Percentiles rank a stretch among this genome's conserved stretches.
Evolutionary conservation across 2,329 filamentous ascomycete genomes (phyloP).

Genomic region (Penicillium sp.): DNA sequence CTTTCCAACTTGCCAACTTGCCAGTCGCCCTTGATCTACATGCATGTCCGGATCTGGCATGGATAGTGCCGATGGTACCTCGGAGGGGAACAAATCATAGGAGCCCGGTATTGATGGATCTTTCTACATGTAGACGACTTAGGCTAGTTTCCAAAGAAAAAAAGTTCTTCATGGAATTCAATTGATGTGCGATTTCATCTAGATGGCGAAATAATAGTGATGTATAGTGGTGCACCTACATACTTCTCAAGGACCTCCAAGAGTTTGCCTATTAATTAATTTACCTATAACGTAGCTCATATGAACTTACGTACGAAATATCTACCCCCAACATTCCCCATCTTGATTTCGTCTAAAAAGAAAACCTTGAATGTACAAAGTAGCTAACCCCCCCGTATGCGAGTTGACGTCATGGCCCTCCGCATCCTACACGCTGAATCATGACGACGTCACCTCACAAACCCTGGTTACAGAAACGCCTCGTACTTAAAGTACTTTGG

Average conservation of each 20-base stretch:
- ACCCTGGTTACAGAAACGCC: constrained; percentile 5
- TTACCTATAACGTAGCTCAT: neutral
- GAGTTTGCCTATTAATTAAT: neutral
- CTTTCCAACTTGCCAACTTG: neutral
- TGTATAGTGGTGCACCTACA: neutral
- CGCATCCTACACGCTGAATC: constrained; percentile 7
- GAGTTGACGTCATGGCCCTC: constrained; percentile 12
- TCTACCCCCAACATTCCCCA: neutral
- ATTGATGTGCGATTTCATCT: too few relatives aligned
- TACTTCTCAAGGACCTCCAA: neutral
- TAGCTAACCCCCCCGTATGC: neutral
- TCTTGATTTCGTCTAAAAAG: neutral
- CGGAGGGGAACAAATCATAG: neutral
- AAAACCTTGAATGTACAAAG: neutral
- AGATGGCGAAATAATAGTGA: neutral
- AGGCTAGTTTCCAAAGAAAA: neutral
- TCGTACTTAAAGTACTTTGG: constrained; percentile 1
- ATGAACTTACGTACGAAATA: neutral
- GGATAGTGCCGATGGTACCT: neutral
- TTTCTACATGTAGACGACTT: neutral
- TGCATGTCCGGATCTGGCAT: neutral
- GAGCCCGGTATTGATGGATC: neutral
- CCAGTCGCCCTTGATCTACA: neutral
- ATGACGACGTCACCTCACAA: constrained; percentile 12
- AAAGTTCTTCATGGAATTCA: neutral